Percentiles rank a stretch among this genome's conserved stretches.
phyloP scores from a whole-genome alignment of 2,329 filamentous ascomycete species.

The Aphanocladium album region DNA sequence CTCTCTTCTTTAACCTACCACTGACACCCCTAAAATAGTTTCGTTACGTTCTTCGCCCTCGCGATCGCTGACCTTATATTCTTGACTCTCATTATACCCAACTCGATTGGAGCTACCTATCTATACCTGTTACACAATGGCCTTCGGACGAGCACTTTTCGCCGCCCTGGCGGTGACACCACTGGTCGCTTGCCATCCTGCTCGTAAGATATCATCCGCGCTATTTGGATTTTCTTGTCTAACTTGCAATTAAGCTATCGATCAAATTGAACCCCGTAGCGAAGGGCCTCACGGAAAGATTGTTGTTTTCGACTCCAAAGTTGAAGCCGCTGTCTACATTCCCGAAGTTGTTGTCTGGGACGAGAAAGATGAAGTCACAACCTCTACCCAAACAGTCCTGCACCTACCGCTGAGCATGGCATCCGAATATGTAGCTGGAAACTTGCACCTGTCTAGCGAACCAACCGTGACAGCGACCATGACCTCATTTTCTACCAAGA shows the following conservation, averaged over 20 bases:
- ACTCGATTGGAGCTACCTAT: constrained; percentile 1
- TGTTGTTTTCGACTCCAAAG: constrained; percentile 32
- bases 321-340: constrained; percentile 36
- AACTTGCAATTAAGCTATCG: not conserved
- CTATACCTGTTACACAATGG: constrained; percentile 17
- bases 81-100: not conserved
- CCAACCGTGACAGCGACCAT: not conserved
- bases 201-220: constrained; percentile 17
- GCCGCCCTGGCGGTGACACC: constrained; percentile 21
- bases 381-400: constrained; percentile 33
- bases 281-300: constrained; percentile 29
- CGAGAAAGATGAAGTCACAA: constrained; percentile 50
- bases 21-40: not conserved
- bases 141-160: constrained; percentile 19
- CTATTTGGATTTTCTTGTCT: not conserved
- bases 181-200: constrained; percentile 19
- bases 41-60: not conserved
- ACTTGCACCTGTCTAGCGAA: not conserved
- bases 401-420: constrained; percentile 15
- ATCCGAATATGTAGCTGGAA: not conserved
- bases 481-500: constrained; percentile 6
- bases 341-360: constrained; percentile 55
- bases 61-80: not conserved
- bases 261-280: constrained; percentile 28
- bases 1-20: not conserved